A percentile compares a stretch with the other conserved stretches of the same genome.
phyloP scores from a whole-genome alignment of 179 eudicot species.

The Gypsophila paniculata region DNA sequence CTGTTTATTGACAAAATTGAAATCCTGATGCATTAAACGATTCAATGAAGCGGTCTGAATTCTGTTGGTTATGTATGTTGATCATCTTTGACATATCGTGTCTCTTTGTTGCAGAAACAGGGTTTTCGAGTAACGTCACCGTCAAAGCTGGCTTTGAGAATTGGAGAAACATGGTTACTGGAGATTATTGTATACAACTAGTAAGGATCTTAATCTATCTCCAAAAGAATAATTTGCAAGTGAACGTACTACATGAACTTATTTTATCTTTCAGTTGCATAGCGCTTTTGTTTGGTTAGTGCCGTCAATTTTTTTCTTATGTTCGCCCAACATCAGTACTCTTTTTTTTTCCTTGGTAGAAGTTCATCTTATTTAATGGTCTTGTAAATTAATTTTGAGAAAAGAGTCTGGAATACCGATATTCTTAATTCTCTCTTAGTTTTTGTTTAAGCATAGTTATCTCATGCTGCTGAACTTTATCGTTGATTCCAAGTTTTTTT shows the following conservation, averaged over 20 bases:
- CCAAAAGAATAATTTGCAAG: conserved; percentile 24
- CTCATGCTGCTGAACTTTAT: neutral
- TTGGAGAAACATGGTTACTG: conserved; percentile 18
- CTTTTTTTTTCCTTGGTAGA: conserved; percentile 6
- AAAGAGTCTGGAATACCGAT: conserved; percentile 9
- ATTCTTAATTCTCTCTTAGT: conserved; percentile 1
- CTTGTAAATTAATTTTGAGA: conserved; percentile 5
- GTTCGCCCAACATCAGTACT: neutral
- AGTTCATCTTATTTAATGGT: conserved; percentile 15
- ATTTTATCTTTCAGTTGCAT: conserved; percentile 16
- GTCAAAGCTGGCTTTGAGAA: conserved; percentile 20
- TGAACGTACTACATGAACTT: conserved; percentile 21
- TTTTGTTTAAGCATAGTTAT: neutral
- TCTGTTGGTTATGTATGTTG: neutral
- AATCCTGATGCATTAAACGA: neutral
- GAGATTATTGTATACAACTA: conserved; percentile 19
- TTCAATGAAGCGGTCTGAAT: neutral
- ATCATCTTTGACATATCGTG: neutral
- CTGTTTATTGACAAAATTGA: too few species aligned
- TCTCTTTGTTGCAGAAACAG: conserved; percentile 24
- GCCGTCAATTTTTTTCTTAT: neutral
- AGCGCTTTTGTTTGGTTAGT: neutral
- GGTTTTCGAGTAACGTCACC: conserved; percentile 9
- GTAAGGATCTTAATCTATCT: conserved; percentile 17
- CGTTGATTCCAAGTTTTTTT: neutral